A percentile compares a stretch with the other conserved stretches of the same genome.
These are phyloP conservation scores for Flaveria sonorensis DNA, from an alignment of 129 eudicot genomes.

Conservation along the genomic window DNA sequence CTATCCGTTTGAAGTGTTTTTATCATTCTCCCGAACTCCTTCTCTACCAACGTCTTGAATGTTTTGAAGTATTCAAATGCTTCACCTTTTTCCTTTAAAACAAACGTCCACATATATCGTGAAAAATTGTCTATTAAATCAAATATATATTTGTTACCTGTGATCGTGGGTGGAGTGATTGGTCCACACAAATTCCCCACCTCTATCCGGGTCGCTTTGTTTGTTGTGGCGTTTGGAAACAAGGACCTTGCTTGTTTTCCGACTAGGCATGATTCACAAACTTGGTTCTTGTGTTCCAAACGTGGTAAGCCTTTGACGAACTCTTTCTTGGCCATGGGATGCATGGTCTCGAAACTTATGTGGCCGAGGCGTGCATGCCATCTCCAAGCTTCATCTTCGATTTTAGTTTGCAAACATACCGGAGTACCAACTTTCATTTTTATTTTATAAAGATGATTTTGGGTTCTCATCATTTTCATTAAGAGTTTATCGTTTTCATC, in stretches of 20 bases:
- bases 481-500: neutral
- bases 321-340: neutral
- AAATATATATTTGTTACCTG: neutral
- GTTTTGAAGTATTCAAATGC: neutral
- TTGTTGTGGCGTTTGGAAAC: neutral
- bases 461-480: neutral
- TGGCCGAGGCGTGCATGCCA: neutral
- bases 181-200: too few relatives aligned
- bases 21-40: neutral
- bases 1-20: neutral
- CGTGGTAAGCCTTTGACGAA: too few relatives aligned
- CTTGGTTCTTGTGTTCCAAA: neutral
- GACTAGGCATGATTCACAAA: neutral
- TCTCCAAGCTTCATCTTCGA: neutral
- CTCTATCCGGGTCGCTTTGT: neutral
- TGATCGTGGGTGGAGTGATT: neutral
- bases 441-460: neutral
- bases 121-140: neutral
- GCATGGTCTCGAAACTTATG: neutral
- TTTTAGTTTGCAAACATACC: neutral
- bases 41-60: neutral
- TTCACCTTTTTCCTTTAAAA: neutral
- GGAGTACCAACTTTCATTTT: neutral
- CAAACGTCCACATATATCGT: neutral
- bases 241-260: neutral